Percentiles rank a stretch among this genome's conserved stretches.
These are phyloP conservation scores for Neonectria neomacrospora DNA, from an alignment of 2,329 filamentous ascomycete genomes.

Conservation along the genomic window DNA sequence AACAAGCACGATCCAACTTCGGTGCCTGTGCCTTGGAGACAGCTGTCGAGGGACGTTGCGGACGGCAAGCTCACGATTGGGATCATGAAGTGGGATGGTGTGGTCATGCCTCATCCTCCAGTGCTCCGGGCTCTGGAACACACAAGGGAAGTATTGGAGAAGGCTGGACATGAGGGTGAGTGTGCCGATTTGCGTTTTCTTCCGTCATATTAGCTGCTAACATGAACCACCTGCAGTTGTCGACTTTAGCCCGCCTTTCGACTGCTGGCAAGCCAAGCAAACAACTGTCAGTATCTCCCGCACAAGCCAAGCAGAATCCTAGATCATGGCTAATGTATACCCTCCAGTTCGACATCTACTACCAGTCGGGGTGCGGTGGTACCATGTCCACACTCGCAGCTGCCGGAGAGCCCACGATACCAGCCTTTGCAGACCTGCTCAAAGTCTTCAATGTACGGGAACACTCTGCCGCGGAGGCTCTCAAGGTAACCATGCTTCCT, in stretches of 20 bases:
- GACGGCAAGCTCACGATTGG: slow-evolving; percentile 14
- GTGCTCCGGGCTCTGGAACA: slow-evolving; percentile 19
- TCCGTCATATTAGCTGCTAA: no score
- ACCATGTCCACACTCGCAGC: neutral
- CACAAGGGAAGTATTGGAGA: neutral
- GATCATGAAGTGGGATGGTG: slow-evolving; percentile 21
- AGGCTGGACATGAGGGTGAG: slow-evolving; percentile 20
- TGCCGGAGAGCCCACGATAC: slow-evolving; percentile 21
- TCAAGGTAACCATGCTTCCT: no score
- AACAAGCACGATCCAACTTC: slow-evolving; percentile 16
- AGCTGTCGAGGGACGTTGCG: rapidly evolving
- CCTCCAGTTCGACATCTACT: slow-evolving; percentile 21
- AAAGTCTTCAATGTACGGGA: slow-evolving; percentile 10
- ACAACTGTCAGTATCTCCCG: no score
- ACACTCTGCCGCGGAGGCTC: slow-evolving; percentile 2
- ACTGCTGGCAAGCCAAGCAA: no score
- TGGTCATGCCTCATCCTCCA: slow-evolving; percentile 25
- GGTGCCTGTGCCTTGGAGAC: slow-evolving; percentile 16
- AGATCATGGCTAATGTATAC: neutral
- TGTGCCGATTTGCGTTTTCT: neutral
- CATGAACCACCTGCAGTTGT: no score
- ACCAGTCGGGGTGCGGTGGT: slow-evolving; percentile 4
- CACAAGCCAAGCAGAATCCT: no score
- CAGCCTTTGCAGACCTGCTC: slow-evolving; percentile 11
- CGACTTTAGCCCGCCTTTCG: no score